Evolutionary conservation across 2,329 filamentous ascomycete genomes (phyloP).

Genomic region (Dactylellina leptospora): DNA sequence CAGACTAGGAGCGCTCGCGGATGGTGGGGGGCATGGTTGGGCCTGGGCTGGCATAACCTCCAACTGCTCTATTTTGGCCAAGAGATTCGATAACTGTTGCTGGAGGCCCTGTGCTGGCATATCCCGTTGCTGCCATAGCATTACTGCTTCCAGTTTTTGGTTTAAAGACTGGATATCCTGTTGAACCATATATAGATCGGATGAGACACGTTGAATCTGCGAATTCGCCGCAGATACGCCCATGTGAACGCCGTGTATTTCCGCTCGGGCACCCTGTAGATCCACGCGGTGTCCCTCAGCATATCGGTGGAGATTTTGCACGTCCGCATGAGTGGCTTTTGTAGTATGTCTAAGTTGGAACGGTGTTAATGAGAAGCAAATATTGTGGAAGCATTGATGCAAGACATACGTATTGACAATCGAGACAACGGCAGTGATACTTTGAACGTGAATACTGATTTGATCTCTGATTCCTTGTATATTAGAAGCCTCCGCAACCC

Average conservation of each 20-base stretch:
- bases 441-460: slow-evolving; percentile 52
- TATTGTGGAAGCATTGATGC: neutral
- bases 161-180: slow-evolving; percentile 40
- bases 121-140: slow-evolving; percentile 49
- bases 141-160: slow-evolving; percentile 45
- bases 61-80: slow-evolving; percentile 40
- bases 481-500: slow-evolving; percentile 40
- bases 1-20: neutral
- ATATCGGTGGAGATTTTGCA: slow-evolving; percentile 28
- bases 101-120: slow-evolving; percentile 32
- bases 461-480: slow-evolving; percentile 51
- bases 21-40: slow-evolving; percentile 16
- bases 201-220: slow-evolving; percentile 28
- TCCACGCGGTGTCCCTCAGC: slow-evolving; percentile 40
- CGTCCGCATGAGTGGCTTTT: slow-evolving; percentile 28
- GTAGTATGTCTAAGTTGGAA: slow-evolving; percentile 24
- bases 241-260: slow-evolving; percentile 41
- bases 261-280: slow-evolving; percentile 25
- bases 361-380: neutral
- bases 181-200: slow-evolving; percentile 31
- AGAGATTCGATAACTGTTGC: slow-evolving; percentile 36
- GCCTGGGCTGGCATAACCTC: slow-evolving; percentile 17
- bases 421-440: slow-evolving; percentile 48
- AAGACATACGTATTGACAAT: slow-evolving; percentile 52
- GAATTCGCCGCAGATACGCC: slow-evolving; percentile 31